Percentiles rank a stretch among this genome's conserved stretches.
Evolutionary conservation across 2,329 filamentous ascomycete genomes (phyloP).

Genomic region (Ilyonectria mors-panacis): DNA sequence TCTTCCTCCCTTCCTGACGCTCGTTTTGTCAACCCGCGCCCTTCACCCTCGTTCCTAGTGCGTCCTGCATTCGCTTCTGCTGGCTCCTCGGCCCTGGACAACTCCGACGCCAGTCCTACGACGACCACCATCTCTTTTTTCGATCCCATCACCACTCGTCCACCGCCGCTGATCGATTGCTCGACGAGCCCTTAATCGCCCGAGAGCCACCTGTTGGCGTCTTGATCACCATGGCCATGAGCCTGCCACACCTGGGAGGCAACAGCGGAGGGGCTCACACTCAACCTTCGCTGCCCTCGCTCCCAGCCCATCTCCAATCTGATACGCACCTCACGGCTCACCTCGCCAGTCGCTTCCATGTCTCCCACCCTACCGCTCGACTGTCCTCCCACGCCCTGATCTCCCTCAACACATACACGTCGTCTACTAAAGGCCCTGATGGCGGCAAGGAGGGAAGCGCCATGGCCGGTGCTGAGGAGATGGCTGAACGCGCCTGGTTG

Average conservation of each 20-base stretch:
- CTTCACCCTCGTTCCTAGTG: constrained; percentile 44
- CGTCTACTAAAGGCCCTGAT: constrained; percentile 89
- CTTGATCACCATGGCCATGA: constrained; percentile 72
- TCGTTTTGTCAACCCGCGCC: constrained; percentile 45
- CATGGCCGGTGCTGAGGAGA: constrained; percentile 91
- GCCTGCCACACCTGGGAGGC: constrained; percentile 65
- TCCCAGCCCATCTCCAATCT: constrained; percentile 86
- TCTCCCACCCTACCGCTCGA: constrained; percentile 87
- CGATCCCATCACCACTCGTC: constrained; percentile 9
- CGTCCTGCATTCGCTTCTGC: constrained; percentile 27
- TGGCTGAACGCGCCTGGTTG: constrained; percentile 88
- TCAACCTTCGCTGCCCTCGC: constrained; percentile 88
- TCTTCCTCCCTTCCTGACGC: constrained; percentile 39
- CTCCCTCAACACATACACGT: constrained; percentile 94
- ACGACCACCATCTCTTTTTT: constrained; percentile 28
- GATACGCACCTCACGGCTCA: constrained; percentile 86
- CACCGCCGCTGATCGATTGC: constrained; percentile 24
- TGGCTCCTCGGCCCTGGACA: constrained; percentile 19
- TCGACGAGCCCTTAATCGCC: constrained; percentile 27
- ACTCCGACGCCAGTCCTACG: constrained; percentile 17
- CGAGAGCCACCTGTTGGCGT: constrained; percentile 49
- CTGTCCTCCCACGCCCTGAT: constrained; percentile 94
- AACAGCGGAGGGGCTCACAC: constrained; percentile 76
- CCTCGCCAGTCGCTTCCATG: constrained; percentile 91
- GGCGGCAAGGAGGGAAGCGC: constrained; percentile 92